These are phyloP conservation scores for Agroathelia rolfsii DNA, from an alignment of 1,284 basidiomycete species.

Conservation along the genomic window DNA sequence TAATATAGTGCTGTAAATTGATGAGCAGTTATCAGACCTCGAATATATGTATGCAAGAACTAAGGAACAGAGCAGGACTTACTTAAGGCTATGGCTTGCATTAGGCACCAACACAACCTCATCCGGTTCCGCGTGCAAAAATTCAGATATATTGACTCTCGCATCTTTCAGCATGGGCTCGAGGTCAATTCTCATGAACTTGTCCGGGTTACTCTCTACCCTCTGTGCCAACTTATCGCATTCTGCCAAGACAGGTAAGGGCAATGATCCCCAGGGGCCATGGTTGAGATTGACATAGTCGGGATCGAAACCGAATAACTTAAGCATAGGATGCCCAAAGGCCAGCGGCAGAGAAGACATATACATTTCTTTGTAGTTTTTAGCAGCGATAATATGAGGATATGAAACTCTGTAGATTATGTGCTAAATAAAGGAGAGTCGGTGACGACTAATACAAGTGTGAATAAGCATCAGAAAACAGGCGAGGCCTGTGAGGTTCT, in stretches of 20 bases:
- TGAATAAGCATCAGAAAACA: too few species aligned
- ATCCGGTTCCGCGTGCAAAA: conserved; percentile 49
- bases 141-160: conserved; percentile 40
- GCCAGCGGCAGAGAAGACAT: too few species aligned
- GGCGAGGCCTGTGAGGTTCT: too few species aligned
- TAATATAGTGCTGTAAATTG: conserved; percentile 54
- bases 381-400: too few species aligned
- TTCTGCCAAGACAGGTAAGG: conserved; percentile 46
- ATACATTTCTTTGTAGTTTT: too few species aligned
- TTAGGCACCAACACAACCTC: conserved; percentile 65
- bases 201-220: conserved; percentile 55
- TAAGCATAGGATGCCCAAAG: conserved; percentile 51
- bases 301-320: conserved; percentile 49
- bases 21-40: too few species aligned
- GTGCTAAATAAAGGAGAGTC: too few species aligned
- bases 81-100: conserved; percentile 58
- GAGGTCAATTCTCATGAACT: conserved; percentile 41
- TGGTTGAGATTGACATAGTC: conserved; percentile 60
- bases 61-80: too few species aligned
- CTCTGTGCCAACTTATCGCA: conserved; percentile 34
- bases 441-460: too few species aligned
- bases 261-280: conserved; percentile 61
- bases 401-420: too few species aligned
- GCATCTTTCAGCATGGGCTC: conserved; percentile 29
- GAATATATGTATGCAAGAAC: too few species aligned